These are phyloP conservation scores for Ampelocalamus luodianensis DNA, from an alignment of 176 grass and related monocot species.

Conservation along the genomic window DNA sequence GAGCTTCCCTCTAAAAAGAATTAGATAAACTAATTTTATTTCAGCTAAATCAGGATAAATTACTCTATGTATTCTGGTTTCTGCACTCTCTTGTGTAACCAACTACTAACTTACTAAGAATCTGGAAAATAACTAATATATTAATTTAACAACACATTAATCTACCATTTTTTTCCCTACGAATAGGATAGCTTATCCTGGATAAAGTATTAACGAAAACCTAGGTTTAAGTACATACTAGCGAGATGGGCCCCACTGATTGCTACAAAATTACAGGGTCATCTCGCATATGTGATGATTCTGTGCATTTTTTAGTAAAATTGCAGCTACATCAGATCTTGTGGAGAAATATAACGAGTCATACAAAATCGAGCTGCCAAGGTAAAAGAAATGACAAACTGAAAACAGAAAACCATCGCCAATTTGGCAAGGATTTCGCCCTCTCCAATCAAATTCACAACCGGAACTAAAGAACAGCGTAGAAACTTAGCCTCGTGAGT, in stretches of 20 bases:
- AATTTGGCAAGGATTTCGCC: conserved; percentile 1
- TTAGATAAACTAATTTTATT: not conserved
- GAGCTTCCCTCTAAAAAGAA: not conserved
- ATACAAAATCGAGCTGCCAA: not conserved
- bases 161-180: not conserved
- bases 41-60: not conserved
- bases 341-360: not conserved
- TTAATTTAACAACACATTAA: not conserved
- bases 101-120: not conserved
- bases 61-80: not conserved
- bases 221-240: not conserved
- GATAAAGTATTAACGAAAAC: not conserved
- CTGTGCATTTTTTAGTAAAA: not conserved
- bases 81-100: not conserved
- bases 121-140: not conserved
- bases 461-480: not conserved
- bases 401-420: not conserved
- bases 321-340: not conserved
- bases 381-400: not conserved
- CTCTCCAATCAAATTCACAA: conserved; percentile 5
- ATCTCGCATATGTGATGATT: not conserved
- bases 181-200: not conserved
- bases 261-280: not conserved
- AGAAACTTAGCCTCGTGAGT: not conserved
- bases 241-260: not conserved